A percentile compares a stretch with the other conserved stretches of the same genome.
Evolutionary conservation across 1,139 yeast species (phyloP).

Genomic region (Suhomyces kunorum): DNA sequence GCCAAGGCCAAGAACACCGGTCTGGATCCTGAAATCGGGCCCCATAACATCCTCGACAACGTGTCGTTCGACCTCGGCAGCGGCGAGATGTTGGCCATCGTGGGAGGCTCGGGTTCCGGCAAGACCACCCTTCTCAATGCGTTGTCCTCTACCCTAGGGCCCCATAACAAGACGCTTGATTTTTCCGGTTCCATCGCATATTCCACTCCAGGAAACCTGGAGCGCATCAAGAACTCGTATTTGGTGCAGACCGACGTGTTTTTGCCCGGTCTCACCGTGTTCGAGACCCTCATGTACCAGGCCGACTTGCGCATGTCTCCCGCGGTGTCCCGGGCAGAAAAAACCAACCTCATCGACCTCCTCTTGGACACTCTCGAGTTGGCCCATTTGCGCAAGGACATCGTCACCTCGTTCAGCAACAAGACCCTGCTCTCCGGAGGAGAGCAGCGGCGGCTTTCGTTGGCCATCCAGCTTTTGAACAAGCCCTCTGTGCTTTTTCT

Average conservation of each 20-base stretch:
- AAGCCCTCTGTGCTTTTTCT: conserved; percentile 26
- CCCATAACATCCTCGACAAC: conserved; percentile 18
- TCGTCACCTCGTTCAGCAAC: conserved; percentile 21
- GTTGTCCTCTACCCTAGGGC: conserved; percentile 23
- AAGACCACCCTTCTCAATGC: conserved; percentile 28
- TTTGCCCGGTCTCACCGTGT: conserved; percentile 26
- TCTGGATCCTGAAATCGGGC: conserved; percentile 11
- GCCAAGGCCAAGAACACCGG: no score
- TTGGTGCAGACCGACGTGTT: conserved; percentile 26
- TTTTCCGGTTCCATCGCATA: conserved; percentile 52
- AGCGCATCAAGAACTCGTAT: conserved; percentile 23
- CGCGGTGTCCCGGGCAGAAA: conserved; percentile 14
- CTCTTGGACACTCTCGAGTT: conserved; percentile 23
- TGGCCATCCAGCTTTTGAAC: conserved; percentile 26
- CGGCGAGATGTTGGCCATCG: conserved; percentile 26
- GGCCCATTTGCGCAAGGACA: conserved; percentile 18
- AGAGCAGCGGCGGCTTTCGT: conserved; percentile 25
- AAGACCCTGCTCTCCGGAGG: conserved; percentile 24
- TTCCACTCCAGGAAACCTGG: conserved; percentile 11
- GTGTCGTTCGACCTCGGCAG: conserved; percentile 23
- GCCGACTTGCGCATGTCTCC: conserved; percentile 25
- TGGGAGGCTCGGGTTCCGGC: conserved; percentile 32
- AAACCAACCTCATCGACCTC: conserved; percentile 17
- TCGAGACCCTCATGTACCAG: conserved; percentile 24
- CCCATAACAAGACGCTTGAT: conserved; percentile 16